Base-by-base conservation (phyloP, 768 basidiomycete species). In the Rhizopogon vesiculosus region DNA sequence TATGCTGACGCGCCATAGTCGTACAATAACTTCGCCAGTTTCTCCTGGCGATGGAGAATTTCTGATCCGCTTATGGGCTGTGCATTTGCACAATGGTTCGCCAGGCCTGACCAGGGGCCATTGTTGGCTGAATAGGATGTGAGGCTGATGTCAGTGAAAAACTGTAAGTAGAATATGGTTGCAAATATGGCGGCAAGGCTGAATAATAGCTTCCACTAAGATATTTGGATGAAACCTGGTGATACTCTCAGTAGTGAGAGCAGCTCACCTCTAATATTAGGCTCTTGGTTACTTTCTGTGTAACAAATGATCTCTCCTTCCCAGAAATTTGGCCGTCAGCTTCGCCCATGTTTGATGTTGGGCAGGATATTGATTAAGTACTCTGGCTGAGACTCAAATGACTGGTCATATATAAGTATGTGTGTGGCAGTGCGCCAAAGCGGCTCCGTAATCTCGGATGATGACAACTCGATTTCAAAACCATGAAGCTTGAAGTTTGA, bases 1-100 rank as follows among this genome's bases (percentile, higher is more conserved):
- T 89, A 93, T 15, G 87, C 86, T 7, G 81, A 76, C 0, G 80
- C 85, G 31, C 81, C 78, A 28, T 83, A 73, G 5, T 67, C 57
- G 53, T 73, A 66, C 16, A 90, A 76, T 0, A 66, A 71, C 13
- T 72, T 70, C 1, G 85, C 84, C 29, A 90, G 75, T 8, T 66
- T 58, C 5, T 62, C 72, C 61, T 88, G 89, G n/a, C 86, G 78
- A 31, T 65, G 66, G 22, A 74, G 64, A 61, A 80, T 83, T 52
- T 84, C 82, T 9, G 64, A 56, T 2, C 66, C 45, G 18, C 62
- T 57, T 59, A 88, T 85, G 8, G 84, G 76, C n/a, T 74, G 61
- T 18, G 76, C 68, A 54, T 76, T 61, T 9, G 73, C 68, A 66
- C 84, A 87, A 60, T 85, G 78, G 18, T 64, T 57, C 15, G 68